Percentiles rank a stretch among this genome's conserved stretches.
Conservation (phyloP, 495 filamentous ascomycete species). For the Xylaria sp. region DNA sequence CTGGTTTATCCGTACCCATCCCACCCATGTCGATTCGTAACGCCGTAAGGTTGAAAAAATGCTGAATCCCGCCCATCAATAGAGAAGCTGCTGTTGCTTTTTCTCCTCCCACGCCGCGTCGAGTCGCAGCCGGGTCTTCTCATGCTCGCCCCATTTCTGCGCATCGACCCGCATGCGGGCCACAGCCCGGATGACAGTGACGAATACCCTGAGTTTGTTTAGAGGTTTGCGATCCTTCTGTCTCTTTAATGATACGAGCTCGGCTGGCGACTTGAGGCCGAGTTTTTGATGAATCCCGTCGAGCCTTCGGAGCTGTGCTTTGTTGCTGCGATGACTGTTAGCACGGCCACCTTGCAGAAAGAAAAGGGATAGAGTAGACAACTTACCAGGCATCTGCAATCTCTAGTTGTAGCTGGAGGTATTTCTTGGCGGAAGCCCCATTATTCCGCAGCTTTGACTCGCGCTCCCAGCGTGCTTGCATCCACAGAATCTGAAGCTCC, state of each 20-base stretch:
- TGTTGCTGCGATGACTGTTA: slow-evolving; percentile 68
- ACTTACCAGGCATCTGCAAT: slow-evolving; percentile 87
- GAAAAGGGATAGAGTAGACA: slow-evolving; percentile 8
- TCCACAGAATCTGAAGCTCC: slow-evolving; percentile 87
- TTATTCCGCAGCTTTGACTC: slow-evolving; percentile 81
- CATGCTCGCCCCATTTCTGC: slow-evolving; percentile 47
- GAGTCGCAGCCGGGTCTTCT: slow-evolving; percentile 47
- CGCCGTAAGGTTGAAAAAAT: not conserved
- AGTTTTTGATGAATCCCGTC: slow-evolving; percentile 67
- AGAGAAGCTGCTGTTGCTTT: slow-evolving; percentile 9
- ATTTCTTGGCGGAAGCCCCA: slow-evolving; percentile 80
- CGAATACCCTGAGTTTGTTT: slow-evolving; percentile 41
- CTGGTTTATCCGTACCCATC: not conserved
- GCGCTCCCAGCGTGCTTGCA: slow-evolving; percentile 76
- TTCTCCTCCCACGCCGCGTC: slow-evolving; percentile 47
- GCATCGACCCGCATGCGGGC: slow-evolving; percentile 52
- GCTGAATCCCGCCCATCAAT: not conserved
- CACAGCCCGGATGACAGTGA: slow-evolving; percentile 47
- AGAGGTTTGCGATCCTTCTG: slow-evolving; percentile 28
- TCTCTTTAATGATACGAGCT: slow-evolving; percentile 33
- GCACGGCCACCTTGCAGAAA: not conserved
- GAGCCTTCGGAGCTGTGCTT: slow-evolving; percentile 85
- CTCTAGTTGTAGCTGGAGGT: slow-evolving; percentile 78
- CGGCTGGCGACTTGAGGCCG: slow-evolving; percentile 42
- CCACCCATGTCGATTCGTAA: not conserved